phyloP scores from a whole-genome alignment of 2,329 filamentous ascomycete species.

The Phaeophleospora eucalypticola region DNA sequence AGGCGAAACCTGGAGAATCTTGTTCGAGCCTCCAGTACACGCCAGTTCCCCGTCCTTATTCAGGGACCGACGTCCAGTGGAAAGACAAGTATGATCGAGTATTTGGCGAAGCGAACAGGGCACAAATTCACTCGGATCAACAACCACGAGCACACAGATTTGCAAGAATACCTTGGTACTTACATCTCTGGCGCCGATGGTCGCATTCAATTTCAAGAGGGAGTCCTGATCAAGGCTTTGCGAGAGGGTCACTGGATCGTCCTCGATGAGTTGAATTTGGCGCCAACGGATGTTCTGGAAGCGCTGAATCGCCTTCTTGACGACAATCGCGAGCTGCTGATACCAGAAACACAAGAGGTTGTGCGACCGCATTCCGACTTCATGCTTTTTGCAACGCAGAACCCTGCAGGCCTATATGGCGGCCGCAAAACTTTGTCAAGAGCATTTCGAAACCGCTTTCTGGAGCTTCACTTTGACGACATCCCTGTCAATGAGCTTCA shows the following conservation, averaged over 20 bases:
- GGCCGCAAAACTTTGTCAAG: slow-evolving; percentile 89
- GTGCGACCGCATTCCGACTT: slow-evolving; percentile 91
- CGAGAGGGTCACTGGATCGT: slow-evolving; percentile 96
- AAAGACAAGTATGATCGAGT: slow-evolving; percentile 99
- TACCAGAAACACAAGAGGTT: slow-evolving; percentile 93
- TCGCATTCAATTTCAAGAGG: slow-evolving; percentile 85
- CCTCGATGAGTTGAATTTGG: slow-evolving; percentile 92
- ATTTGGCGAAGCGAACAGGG: slow-evolving; percentile 90
- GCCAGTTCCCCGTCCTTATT: slow-evolving; percentile 87
- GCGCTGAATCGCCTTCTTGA: slow-evolving; percentile 92
- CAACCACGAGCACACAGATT: slow-evolving; percentile 97
- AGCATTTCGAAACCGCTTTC: slow-evolving; percentile 92
- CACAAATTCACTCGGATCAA: slow-evolving; percentile 99
- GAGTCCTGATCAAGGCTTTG: slow-evolving; percentile 85
- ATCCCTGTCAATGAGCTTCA: slow-evolving; percentile 94
- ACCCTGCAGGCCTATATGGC: slow-evolving; percentile 91
- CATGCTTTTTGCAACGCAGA: slow-evolving; percentile 97
- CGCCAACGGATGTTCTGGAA: slow-evolving; percentile 93
- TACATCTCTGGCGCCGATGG: slow-evolving; percentile 86
- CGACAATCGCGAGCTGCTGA: slow-evolving; percentile 90
- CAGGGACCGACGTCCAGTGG: slow-evolving; percentile 96
- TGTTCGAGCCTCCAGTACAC: slow-evolving; percentile 86
- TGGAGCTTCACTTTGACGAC: slow-evolving; percentile 96
- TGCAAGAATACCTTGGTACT: slow-evolving; percentile 95
- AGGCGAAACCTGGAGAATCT: slow-evolving; percentile 92